These are phyloP conservation scores for Monilinia polystroma DNA, from an alignment of 2,329 filamentous ascomycete species.

Conservation along the genomic window DNA sequence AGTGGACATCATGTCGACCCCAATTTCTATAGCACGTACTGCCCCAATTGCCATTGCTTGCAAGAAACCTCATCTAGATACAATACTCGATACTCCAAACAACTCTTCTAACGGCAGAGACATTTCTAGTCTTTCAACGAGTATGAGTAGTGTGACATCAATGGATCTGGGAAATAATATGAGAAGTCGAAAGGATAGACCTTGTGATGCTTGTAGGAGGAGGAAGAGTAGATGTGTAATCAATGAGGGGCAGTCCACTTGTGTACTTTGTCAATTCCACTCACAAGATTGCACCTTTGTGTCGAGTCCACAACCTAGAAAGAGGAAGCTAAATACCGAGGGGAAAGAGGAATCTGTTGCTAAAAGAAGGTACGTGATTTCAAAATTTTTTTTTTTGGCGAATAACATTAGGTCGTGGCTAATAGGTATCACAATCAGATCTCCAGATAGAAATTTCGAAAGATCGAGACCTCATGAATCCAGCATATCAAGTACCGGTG, in stretches of 20 bases:
- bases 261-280: slow-evolving; percentile 74
- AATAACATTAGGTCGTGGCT: slow-evolving; percentile 24
- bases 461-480: slow-evolving; percentile 54
- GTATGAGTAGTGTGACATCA: slow-evolving; percentile 53
- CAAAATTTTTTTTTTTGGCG: not conserved
- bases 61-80: slow-evolving; percentile 49
- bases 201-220: slow-evolving; percentile 72
- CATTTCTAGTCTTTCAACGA: slow-evolving; percentile 48
- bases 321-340: slow-evolving; percentile 69
- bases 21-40: slow-evolving; percentile 56
- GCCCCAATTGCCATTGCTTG: slow-evolving; percentile 66
- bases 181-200: slow-evolving; percentile 50
- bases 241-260: slow-evolving; percentile 70
- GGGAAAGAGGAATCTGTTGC: slow-evolving; percentile 56
- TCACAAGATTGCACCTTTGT: slow-evolving; percentile 77
- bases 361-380: slow-evolving; percentile 63
- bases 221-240: slow-evolving; percentile 75
- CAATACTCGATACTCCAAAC: slow-evolving; percentile 30
- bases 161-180: slow-evolving; percentile 48
- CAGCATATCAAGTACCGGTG: slow-evolving; percentile 60
- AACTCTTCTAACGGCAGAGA: slow-evolving; percentile 31
- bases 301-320: slow-evolving; percentile 73
- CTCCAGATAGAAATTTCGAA: slow-evolving; percentile 56
- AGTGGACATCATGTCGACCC: slow-evolving; percentile 43
- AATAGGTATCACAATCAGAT: slow-evolving; percentile 46